Evolutionary conservation across 257 asterid species (phyloP), one percentile per base, ranked within the genome.

Genomic region (Solanum microdontum): DNA sequence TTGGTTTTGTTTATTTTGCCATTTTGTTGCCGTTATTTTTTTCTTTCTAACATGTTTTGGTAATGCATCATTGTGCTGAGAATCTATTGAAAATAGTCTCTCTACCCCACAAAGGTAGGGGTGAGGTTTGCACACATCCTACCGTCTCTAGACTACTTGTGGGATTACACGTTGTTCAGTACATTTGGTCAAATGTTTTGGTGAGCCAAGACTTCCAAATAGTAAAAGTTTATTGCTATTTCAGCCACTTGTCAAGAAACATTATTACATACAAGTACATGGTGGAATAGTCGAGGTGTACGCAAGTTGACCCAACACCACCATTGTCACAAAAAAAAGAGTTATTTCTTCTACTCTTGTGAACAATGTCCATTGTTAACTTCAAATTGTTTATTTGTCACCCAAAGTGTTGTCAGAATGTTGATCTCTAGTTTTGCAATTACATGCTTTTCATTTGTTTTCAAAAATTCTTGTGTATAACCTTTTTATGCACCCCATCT

Each of bases 111-210:
- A 58, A 21, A 58, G 24, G 0, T 58, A 21, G 5, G 68, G 26
- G 68, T 60, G 0, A 21, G 68, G 26, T 60, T 60, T 60, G 26
- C 0, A 0, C 0, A 60, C 26, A 0, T 60, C 68, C 12, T 60
- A 21, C 68, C 12, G 0, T 58, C 26, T 21, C 68, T 0, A 7
- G 12, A 8, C 26, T 33, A 33, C 36, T 33, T 33, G 36, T 33
- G 36, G 36, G 36, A 33, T 33, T 33, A 33, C 36, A 33, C 7
- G 7, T 33, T 33, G 36, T 33, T 33, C 36, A 33, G 7, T 51
- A 51, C 62, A 51, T 51, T 51, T 51, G 8, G 23, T 51, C 62
- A 51, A 1, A 19, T 19, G 66, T 58, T 58, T 58, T 51, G 62
- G 62, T 58, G 77, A 70, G 77, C 45, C 45, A 73, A 73, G 45